These are phyloP conservation scores for Funneliformis geosporum DNA, from an alignment of 192 early-diverging fungal genomes.

Conservation along the genomic window DNA sequence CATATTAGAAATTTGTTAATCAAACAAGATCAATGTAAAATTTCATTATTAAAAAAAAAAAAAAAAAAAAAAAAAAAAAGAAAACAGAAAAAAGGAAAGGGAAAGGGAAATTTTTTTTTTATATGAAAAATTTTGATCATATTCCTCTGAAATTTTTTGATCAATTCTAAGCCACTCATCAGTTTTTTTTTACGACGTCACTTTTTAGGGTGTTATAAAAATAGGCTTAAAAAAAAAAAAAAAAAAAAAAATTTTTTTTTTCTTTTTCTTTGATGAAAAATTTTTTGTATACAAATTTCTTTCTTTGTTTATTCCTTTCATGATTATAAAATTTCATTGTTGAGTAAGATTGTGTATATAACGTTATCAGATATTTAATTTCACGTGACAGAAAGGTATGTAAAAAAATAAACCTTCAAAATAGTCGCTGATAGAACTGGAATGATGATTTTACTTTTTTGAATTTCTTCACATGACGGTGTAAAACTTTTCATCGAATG, in stretches of 20 bases:
- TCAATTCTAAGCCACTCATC: not conserved
- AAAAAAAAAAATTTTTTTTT: no score
- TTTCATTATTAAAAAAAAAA: not conserved
- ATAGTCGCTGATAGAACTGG: not conserved
- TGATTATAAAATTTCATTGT: no score
- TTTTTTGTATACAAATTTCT: no score
- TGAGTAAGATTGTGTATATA: no score
- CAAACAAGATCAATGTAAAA: not conserved
- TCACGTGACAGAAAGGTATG: not conserved
- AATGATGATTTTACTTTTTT: not conserved
- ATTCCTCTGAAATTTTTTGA: no score
- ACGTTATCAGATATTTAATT: no score
- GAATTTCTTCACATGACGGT: conserved; percentile 1
- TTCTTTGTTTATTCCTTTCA: no score
- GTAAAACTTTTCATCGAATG: not conserved
- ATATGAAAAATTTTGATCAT: no score
- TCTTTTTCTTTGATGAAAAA: no score
- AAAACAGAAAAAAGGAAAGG: no score
- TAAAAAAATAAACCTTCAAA: not conserved
- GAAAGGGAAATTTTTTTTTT: not conserved
- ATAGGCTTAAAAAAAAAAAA: no score
- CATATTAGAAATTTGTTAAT: not conserved
- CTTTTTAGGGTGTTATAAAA: no score
- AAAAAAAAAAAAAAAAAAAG: not conserved
- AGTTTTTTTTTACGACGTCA: not conserved